Base-by-base conservation (phyloP, 371 early-diverging fungal species). In the Circinella minor region DNA sequence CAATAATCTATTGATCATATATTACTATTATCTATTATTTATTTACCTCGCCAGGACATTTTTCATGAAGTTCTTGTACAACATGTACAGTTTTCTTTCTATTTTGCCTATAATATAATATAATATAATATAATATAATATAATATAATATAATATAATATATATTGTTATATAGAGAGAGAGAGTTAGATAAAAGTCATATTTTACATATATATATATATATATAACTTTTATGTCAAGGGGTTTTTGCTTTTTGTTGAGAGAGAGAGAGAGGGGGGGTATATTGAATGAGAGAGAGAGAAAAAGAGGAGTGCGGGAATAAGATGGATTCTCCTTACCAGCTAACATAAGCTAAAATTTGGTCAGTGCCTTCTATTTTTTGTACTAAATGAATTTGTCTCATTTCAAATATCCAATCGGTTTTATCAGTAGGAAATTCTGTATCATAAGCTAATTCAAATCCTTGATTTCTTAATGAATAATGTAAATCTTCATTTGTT, bases 21-120 rank as follows among this genome's bases (percentile, higher is more conserved):
- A 43, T 43, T 27, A 27, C 43, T 11, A 43, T 43, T 43, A 9
- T 43, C 11, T 43, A 9, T 43, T 27, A 13, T 57, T n/a, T 14
- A 18, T n/a, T 57, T 76, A 76, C 81, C 60, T 55, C 36, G 15
- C 63, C 63, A 13, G 78, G 76, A 55, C 70, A 72, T 11, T 74
- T 60, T 17, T 65, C 51, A 69, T 81, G 81, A 61, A 69, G 48
- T 37, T 78, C 81, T 36, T 71, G 55, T 66, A 78, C 65, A 36
- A 39, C 15, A 66, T 81, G 81, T 10, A 78, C 76, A 1, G 81
- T 81, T 27, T 61, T 77, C 34, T 75, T 59, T n/a, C 57, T n/a
- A 20, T 64, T 63, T 17, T 15, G 27, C 63, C 66, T 67, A 27
- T 17, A n/a, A n/a, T n/a, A n/a, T n/a, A n/a, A n/a, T n/a, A n/a